Evolutionary conservation across 805 yeast genomes (phyloP), one percentile per base, ranked within the genome.

Genomic region (Dipodascopsis uninucleata): DNA sequence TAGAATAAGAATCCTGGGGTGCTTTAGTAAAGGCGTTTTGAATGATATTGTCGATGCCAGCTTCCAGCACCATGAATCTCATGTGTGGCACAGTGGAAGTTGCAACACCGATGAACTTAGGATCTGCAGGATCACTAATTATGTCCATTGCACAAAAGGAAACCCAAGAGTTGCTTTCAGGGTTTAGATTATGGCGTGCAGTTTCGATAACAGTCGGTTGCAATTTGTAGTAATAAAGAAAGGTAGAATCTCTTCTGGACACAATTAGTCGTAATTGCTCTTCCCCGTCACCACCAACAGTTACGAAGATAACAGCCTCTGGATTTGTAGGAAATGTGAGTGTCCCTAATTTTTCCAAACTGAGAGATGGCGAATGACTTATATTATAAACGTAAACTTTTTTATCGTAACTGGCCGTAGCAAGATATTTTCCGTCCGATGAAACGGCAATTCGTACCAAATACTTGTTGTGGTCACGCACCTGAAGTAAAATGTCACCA

Each of bases 71-170:
- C 1, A 86, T 72, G 9, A 84, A 53, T 53, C 95, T 63, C 85
- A 84, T 77, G 57, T 71, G 82, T 3, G 96, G 96, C 10, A 76
- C 73, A 57, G 85, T 90, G 1, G 88, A 79, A 0, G 96, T 86
- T 0, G 80, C 86, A 5, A 84, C 73, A 0, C 81, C 78, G 12
- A 82, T 58, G 28, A 23, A 36, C 23, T 48, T 52, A 12, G 56
- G 36, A 32, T 48, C 49, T 9, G 12, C 29, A 12, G 57, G 58
- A 25, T 43, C 52, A 5, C 45, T 35, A 6, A 29, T 28, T 21
- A 53, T 39, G 32, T 54, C 58, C 55, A 49, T 52, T 5, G 53
- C 57, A 20, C 56, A 54, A 34, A 54, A 54, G 12, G 58, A 31
- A 5, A 54, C 52, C 49, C 52, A 52, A 21, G 51, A 46, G 33